Percentiles rank a stretch among this genome's conserved stretches.
Evolutionary conservation across 768 basidiomycete species (phyloP).

Genomic region (Plicaturopsis crispa): DNA sequence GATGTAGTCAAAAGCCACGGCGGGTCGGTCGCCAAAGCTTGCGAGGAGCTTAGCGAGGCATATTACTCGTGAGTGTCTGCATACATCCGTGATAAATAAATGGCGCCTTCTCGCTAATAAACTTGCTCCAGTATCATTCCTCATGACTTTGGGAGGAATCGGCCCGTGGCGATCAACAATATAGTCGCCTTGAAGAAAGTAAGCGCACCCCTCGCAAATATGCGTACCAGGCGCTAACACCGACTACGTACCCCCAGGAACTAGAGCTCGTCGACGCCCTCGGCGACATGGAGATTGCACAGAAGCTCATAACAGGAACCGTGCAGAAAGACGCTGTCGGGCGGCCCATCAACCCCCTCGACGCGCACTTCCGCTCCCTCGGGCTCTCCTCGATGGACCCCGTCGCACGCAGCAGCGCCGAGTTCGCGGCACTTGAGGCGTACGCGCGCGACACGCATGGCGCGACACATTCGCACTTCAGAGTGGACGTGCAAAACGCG

Average conservation of each 20-base stretch:
- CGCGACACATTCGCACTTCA: conserved; percentile 39
- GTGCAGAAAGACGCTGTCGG: conserved; percentile 32
- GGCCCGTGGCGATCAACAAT: conserved; percentile 37
- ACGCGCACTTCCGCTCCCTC: conserved; percentile 46
- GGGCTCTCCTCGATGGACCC: conserved; percentile 45
- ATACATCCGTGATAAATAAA: neutral
- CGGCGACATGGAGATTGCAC: conserved; percentile 60
- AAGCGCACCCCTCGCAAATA: neutral
- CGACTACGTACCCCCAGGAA: conserved; percentile 27
- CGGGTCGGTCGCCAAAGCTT: conserved; percentile 28
- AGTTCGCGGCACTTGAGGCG: conserved; percentile 38
- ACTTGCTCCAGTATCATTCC: conserved; percentile 42
- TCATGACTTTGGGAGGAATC: conserved; percentile 47
- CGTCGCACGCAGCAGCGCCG: conserved; percentile 27
- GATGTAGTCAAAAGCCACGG: conserved; percentile 29
- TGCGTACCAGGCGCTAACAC: neutral
- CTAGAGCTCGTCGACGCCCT: conserved; percentile 59
- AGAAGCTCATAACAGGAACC: conserved; percentile 40
- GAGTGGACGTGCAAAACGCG: conserved; percentile 34
- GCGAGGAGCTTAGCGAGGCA: conserved; percentile 36
- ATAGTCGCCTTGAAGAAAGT: conserved; percentile 34
- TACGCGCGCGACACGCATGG: conserved; percentile 54
- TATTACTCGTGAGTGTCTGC: conserved; percentile 46
- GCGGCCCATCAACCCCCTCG: conserved; percentile 45
- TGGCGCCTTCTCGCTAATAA: conserved; percentile 1